phyloP scores from a whole-genome alignment of 2,329 filamentous ascomycete genomes.

The Colletotrichum echinochloae region DNA sequence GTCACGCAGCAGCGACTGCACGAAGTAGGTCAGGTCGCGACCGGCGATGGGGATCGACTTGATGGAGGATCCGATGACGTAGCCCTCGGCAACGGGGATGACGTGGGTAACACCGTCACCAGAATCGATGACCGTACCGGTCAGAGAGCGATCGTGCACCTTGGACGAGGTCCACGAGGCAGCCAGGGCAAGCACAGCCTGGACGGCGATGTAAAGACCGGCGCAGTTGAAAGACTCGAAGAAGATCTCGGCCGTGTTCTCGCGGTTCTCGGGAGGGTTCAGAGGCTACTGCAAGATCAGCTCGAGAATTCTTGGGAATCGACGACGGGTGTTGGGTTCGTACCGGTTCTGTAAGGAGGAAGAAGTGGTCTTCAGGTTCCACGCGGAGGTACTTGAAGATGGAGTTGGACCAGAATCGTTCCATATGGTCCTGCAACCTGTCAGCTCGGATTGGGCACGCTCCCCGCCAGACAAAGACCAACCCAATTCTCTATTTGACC shows the following conservation, averaged over 20 bases:
- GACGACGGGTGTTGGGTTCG: conserved; percentile 47
- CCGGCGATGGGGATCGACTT: conserved; percentile 99
- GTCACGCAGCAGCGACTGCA: conserved; percentile 94
- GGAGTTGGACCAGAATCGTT: conserved; percentile 99
- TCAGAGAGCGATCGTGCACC: conserved; percentile 94
- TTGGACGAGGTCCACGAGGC: conserved; percentile 99
- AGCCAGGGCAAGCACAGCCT: conserved; percentile 94
- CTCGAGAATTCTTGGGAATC: background rate
- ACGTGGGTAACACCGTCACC: conserved; percentile 99
- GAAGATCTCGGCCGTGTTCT: conserved; percentile 99
- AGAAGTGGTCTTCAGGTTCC: conserved; percentile 98
- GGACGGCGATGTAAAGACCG: conserved; percentile 97
- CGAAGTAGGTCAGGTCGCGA: conserved; percentile 98
- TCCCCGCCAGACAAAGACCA: conserved; percentile 47
- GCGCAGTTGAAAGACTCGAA: conserved; percentile 99
- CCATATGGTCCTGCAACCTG: conserved; percentile 87
- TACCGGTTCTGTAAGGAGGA: conserved; percentile 96
- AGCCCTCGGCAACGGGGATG: conserved; percentile 97
- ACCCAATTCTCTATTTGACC: conserved; percentile 99
- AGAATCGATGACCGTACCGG: conserved; percentile 97
- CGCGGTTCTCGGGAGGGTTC: conserved; percentile 98
- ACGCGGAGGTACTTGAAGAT: conserved; percentile 99
- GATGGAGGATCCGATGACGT: conserved; percentile 98
- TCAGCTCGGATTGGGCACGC: conserved; percentile 44
- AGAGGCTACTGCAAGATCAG: conserved; percentile 72